A percentile compares a stretch with the other conserved stretches of the same genome.
Evolutionary conservation across 306 rosid species (phyloP).

Genomic region (Benincasa hispida): DNA sequence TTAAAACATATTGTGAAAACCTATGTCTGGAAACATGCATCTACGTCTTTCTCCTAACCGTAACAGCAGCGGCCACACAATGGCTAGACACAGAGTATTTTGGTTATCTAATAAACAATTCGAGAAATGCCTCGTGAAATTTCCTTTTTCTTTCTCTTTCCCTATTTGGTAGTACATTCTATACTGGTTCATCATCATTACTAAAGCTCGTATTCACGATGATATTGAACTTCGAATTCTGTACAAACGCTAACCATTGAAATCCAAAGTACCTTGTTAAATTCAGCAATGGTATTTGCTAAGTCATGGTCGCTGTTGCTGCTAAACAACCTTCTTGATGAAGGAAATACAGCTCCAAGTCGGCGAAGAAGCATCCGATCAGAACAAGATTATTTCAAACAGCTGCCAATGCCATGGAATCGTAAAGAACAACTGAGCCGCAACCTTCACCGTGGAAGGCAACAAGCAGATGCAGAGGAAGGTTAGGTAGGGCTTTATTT

Average conservation of each 20-base stretch:
- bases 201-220: background rate
- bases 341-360: slow-evolving; percentile 30
- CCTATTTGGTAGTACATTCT: background rate
- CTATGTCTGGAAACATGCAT: background rate
- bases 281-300: slow-evolving; percentile 46
- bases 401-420: background rate
- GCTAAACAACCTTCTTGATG: slow-evolving; percentile 41
- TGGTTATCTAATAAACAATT: background rate
- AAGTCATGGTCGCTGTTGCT: slow-evolving; percentile 31
- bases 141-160: background rate
- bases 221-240: background rate
- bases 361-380: slow-evolving; percentile 48
- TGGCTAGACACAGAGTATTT: background rate
- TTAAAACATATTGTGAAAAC: background rate
- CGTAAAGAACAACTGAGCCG: background rate
- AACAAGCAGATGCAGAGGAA: background rate
- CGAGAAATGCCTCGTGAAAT: background rate
- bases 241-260: background rate
- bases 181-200: background rate
- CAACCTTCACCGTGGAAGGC: background rate
- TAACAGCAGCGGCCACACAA: background rate
- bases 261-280: slow-evolving; percentile 43
- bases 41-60: background rate
- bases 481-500: background rate
- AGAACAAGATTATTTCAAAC: background rate